A percentile compares a stretch with the other conserved stretches of the same genome.
Evolutionary conservation across 192 early-diverging fungal genomes (phyloP).

Genomic region (Funneliformis mosseae): DNA sequence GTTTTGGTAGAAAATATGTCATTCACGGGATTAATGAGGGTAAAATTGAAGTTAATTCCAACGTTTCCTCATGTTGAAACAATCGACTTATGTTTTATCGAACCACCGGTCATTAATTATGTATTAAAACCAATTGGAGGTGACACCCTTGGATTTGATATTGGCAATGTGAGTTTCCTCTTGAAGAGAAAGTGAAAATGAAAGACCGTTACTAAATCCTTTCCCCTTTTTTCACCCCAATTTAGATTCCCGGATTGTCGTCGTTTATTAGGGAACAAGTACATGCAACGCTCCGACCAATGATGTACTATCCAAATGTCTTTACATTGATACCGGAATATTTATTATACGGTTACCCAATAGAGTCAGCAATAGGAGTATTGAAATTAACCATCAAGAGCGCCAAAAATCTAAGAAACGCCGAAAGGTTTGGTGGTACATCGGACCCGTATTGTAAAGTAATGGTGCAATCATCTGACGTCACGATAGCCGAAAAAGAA

Average conservation of each 20-base stretch:
- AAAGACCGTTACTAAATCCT: background rate
- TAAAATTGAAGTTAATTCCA: slow-evolving; percentile 83
- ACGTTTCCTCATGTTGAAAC: slow-evolving; percentile 87
- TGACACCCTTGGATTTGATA: slow-evolving; percentile 82
- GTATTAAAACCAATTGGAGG: slow-evolving; percentile 87
- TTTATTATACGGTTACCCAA: slow-evolving; percentile 68
- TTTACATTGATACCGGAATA: slow-evolving; percentile 77
- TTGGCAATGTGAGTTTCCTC: slow-evolving; percentile 66
- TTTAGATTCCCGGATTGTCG: slow-evolving; percentile 78
- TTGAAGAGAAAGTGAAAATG: background rate
- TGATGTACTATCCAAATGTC: slow-evolving; percentile 84
- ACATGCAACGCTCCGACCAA: slow-evolving; percentile 73
- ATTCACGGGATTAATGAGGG: slow-evolving; percentile 73
- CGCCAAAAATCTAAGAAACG: slow-evolving; percentile 84
- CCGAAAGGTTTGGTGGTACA: slow-evolving; percentile 87
- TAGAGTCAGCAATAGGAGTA: slow-evolving; percentile 83
- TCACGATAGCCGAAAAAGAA: slow-evolving; percentile 61
- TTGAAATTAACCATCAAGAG: slow-evolving; percentile 77
- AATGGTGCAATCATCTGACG: slow-evolving; percentile 42
- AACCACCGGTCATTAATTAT: slow-evolving; percentile 87
- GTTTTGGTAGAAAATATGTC: slow-evolving; percentile 85
- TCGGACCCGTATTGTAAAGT: slow-evolving; percentile 89
- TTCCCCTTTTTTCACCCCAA: background rate
- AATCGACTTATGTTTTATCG: slow-evolving; percentile 81
- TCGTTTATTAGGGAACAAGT: slow-evolving; percentile 74